Evolutionary conservation across 2,329 filamentous ascomycete species (phyloP).

Genomic region (Xylariomycetidae sp.): DNA sequence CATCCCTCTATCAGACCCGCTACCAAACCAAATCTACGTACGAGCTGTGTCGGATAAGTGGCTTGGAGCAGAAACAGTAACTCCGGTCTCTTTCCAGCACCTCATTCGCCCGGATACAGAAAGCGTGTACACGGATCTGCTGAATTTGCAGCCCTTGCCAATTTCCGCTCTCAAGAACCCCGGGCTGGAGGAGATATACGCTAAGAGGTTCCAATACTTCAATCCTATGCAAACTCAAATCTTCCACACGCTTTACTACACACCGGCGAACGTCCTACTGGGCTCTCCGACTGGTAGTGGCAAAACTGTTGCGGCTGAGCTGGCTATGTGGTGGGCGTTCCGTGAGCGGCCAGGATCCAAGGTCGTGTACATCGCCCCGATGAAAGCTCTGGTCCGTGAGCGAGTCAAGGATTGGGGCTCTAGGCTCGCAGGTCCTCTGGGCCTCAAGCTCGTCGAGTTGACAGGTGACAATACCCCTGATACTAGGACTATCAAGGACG

Average conservation of each 20-base stretch:
- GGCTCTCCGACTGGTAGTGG: slow-evolving; percentile 96
- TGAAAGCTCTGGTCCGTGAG: slow-evolving; percentile 97
- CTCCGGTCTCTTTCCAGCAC: slow-evolving; percentile 94
- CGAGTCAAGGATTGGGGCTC: slow-evolving; percentile 92
- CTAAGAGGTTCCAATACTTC: slow-evolving; percentile 87
- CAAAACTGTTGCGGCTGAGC: slow-evolving; percentile 91
- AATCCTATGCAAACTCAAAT: slow-evolving; percentile 99
- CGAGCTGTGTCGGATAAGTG: slow-evolving; percentile 91
- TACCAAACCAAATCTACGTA: slow-evolving; percentile 95
- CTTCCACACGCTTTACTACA: slow-evolving; percentile 95
- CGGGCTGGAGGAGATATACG: slow-evolving; percentile 81
- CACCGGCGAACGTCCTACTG: slow-evolving; percentile 82
- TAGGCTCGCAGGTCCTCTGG: slow-evolving; percentile 76
- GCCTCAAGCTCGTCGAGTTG: slow-evolving; percentile 86
- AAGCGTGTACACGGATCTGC: slow-evolving; percentile 90
- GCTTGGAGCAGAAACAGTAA: slow-evolving; percentile 94
- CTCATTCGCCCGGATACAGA: slow-evolving; percentile 96
- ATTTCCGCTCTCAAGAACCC: slow-evolving; percentile 85
- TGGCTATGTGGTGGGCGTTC: slow-evolving; percentile 99
- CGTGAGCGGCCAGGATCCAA: slow-evolving; percentile 91
- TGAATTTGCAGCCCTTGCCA: slow-evolving; percentile 86
- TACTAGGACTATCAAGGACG: slow-evolving; percentile 89
- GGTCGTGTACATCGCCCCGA: slow-evolving; percentile 97
- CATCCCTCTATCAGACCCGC: slow-evolving; percentile 86
- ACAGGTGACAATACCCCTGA: slow-evolving; percentile 98